Base-by-base conservation (phyloP, 371 early-diverging fungal species). In the Umbelopsis sp. region DNA sequence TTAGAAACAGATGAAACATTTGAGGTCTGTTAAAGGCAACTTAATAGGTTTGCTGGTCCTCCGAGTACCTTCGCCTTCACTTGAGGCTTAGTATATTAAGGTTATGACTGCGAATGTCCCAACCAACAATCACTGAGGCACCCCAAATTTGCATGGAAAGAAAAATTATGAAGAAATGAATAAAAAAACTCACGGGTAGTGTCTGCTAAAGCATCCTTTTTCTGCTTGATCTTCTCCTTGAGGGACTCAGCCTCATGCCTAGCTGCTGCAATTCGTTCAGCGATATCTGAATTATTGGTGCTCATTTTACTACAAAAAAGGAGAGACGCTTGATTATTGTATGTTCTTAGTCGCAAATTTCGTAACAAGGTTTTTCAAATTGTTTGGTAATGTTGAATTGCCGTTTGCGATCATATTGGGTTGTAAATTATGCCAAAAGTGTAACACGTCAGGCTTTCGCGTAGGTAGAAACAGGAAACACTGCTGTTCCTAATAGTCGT, bases 221-320 rank as follows among this genome's bases (percentile, higher is more conserved):
- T 95, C 72, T 88, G 89, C 80, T 93, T 93, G 76, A 97, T 96
- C 80, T 93, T 90, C 73, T 98, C 99, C 81, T 98, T 99, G 51
- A 99, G 86, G 48, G 86, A 86, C 80, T 99, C 99, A 50, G 99
- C 97, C 71, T 99, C 99, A 80, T 94, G 92, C 72, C 96, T 87
- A 63, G 97, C 97, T 12, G 87, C 88, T 44, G 92, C 90, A 68
- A 96, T 96, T 73, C 95, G 87, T 75, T 97, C 96, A 32, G 91
- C 88, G 70, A 97, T 92, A 75, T 98, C 97, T 14, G 73, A 71
- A 65, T 72, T 70, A 37, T 67, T 71, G 41, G 69, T 38, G 35
- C 57, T 57, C 57, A 57, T 57, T 57, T 25, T 57, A 29, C 57
- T 57, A 53, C 9, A 57, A 11, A 6, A 35, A 11, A 57, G 41